Base-by-base conservation (phyloP, 805 yeast species). In the Phaffomyces opuntiae region DNA sequence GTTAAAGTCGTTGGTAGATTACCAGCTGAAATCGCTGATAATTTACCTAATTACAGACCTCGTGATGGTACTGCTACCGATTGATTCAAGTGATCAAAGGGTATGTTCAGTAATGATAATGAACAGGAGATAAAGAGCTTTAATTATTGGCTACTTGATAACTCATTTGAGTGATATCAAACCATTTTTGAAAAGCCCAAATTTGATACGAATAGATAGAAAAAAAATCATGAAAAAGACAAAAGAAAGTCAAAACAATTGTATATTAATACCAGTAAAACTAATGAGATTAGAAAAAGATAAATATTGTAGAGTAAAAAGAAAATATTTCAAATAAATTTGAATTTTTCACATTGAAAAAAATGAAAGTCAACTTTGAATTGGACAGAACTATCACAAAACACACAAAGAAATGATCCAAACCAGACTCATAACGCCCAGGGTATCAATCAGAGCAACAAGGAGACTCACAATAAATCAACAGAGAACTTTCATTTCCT, bases 1-100 rank as follows among this genome's bases (percentile, higher is more conserved):
- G 95, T 90, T 29, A 87, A 91, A 59, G 91, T 93, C 7, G 83
- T 81, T 54, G 99, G 99, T 33, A 81, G 87, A 56, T 69, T 93
- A 42, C 97, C 98, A 2, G 87, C 85, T 8, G 96, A 91, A 52
- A 80, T 88, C 34, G 76, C 85, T 8, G 80, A 77, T 38, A 85
- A 82, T 44, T 69, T 93, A 59, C 82, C 80, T 36, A 79, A 78
- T 45, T 93, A 93, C 65, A 78, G 97, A 51, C 98, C 99, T 34
- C 77, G 99, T 65, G 99, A 93, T 63, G 99, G 99, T 33, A 75
- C 84, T 64, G 90, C 81, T 40, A 78, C 76, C 45, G 87, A 81
- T 60, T 80, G 57, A 53, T 2, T 13, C 14, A 29, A n/a, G 31
- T 11, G 21, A 9, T 7, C n/a, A n/a, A 13, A 32, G 34, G n/a